These are phyloP conservation scores for Leccinum olivaceopallidum DNA, from an alignment of 768 basidiomycete genomes.

Conservation along the genomic window DNA sequence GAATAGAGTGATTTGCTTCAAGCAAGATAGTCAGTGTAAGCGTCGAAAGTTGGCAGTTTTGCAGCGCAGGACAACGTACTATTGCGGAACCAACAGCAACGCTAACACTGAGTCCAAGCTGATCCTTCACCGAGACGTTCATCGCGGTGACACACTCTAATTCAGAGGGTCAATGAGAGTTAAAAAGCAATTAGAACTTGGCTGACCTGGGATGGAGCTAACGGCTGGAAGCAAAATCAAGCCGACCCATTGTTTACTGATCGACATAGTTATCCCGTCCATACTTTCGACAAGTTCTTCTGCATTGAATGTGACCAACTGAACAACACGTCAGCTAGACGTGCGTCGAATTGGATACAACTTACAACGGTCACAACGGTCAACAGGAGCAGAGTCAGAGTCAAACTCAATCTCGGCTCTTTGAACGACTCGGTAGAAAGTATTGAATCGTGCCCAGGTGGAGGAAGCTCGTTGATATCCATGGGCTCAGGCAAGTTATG, in stretches of 20 bases:
- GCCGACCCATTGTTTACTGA: constrained; percentile 88
- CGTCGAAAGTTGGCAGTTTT: neutral
- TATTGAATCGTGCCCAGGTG: constrained; percentile 18
- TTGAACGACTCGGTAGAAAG: constrained; percentile 32
- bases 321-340: constrained; percentile 3
- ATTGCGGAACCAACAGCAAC: constrained; percentile 82
- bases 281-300: constrained; percentile 83
- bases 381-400: constrained; percentile 56
- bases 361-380: constrained; percentile 63
- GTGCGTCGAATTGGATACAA: constrained; percentile 8
- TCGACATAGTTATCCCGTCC: constrained; percentile 66
- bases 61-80: constrained; percentile 40
- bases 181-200: neutral
- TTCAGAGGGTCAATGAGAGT: neutral
- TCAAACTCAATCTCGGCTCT: constrained; percentile 59
- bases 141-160: constrained; percentile 87
- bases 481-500: constrained; percentile 13
- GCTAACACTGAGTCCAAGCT: constrained; percentile 79
- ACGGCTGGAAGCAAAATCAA: constrained; percentile 87
- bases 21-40: neutral
- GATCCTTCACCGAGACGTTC: constrained; percentile 84
- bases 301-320: constrained; percentile 61
- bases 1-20: constrained; percentile 79
- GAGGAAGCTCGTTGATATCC: constrained; percentile 15
- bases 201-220: constrained; percentile 70